Percentiles rank a stretch among this genome's conserved stretches.
These are phyloP conservation scores for Calocera viscosa DNA, from an alignment of 768 basidiomycete species.

Conservation along the genomic window DNA sequence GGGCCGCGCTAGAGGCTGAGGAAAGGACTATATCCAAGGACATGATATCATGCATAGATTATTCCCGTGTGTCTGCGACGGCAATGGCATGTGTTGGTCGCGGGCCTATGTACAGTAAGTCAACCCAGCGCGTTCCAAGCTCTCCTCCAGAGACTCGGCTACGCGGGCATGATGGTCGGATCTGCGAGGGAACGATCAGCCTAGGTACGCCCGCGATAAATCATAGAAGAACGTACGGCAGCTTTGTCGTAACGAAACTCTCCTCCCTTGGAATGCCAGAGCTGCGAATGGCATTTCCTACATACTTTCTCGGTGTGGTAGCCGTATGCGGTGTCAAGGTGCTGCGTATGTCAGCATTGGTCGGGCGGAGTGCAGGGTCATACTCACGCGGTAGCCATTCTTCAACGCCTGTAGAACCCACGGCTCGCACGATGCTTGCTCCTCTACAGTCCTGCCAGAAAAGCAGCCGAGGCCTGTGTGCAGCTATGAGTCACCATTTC, in stretches of 20 bases:
- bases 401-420: constrained; percentile 32
- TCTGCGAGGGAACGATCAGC: constrained; percentile 16
- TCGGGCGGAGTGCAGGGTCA: too few relatives aligned
- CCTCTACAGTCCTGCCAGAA: constrained; percentile 28
- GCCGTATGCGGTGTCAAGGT: constrained; percentile 28
- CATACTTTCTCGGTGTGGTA: constrained; percentile 43
- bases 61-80: too few relatives aligned
- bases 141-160: constrained; percentile 24
- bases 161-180: constrained; percentile 30
- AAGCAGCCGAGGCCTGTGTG: constrained; percentile 32
- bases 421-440: constrained; percentile 26
- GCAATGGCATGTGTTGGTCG: too few relatives aligned
- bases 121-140: constrained; percentile 22
- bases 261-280: background rate
- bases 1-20: too few relatives aligned
- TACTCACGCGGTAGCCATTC: constrained; percentile 1
- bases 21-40: too few relatives aligned
- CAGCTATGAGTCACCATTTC: background rate
- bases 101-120: constrained; percentile 20
- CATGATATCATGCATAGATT: too few relatives aligned
- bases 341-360: background rate
- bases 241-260: background rate
- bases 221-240: background rate
- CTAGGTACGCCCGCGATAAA: background rate
- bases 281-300: constrained; percentile 42